Evolutionary conservation across 257 asterid genomes (phyloP).

Genomic region (Cynanchum wilfordii): DNA sequence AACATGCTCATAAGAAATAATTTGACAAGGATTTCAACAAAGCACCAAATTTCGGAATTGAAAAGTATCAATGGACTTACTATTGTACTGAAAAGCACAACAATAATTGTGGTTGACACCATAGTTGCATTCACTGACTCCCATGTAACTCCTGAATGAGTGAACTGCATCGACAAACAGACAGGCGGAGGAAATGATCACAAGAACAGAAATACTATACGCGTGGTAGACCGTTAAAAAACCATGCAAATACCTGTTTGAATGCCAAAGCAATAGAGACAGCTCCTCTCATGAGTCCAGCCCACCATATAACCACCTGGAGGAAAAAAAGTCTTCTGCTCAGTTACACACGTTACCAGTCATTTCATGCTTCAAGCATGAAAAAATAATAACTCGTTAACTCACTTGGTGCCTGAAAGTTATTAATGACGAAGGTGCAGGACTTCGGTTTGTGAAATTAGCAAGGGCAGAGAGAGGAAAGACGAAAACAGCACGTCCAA

Average conservation of each 20-base stretch:
- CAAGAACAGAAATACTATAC: background rate
- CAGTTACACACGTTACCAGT: background rate
- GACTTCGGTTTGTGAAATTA: slow-evolving; percentile 55
- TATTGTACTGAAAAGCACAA: slow-evolving; percentile 73
- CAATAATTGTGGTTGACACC: slow-evolving; percentile 60
- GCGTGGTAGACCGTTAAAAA: no score
- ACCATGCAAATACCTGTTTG: slow-evolving; percentile 56
- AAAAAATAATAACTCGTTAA: background rate
- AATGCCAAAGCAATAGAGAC: slow-evolving; percentile 94
- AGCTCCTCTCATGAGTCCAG: slow-evolving; percentile 98
- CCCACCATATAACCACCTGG: slow-evolving; percentile 93
- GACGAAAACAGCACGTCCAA: slow-evolving; percentile 95
- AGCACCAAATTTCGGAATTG: background rate
- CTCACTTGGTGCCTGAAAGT: slow-evolving; percentile 71
- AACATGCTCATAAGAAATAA: background rate
- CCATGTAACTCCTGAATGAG: slow-evolving; percentile 61
- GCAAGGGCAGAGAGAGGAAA: slow-evolving; percentile 78
- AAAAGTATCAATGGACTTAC: slow-evolving; percentile 38
- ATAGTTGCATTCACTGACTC: slow-evolving; percentile 62
- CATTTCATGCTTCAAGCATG: background rate
- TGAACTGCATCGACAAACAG: slow-evolving; percentile 44
- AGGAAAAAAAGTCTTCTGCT: background rate
- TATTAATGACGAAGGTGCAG: slow-evolving; percentile 46
- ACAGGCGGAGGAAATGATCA: background rate
- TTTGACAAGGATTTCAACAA: background rate